Percentiles rank a stretch among this genome's conserved stretches.
Conservation (phyloP, 2,329 filamentous ascomycete species). For the Coleophoma crateriformis region DNA sequence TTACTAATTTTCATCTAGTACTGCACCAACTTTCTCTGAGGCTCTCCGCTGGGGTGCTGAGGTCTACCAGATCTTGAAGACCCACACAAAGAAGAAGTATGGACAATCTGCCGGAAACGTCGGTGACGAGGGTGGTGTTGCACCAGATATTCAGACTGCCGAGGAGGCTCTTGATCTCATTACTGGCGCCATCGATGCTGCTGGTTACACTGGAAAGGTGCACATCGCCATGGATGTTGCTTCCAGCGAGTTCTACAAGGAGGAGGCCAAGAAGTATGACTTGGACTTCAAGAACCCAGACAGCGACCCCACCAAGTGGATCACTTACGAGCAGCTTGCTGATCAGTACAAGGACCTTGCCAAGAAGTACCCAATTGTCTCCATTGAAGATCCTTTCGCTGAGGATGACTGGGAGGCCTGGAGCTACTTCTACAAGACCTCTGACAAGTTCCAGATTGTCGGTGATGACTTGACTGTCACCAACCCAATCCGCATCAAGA, state of each 20-base stretch:
- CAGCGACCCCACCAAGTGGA: constrained; percentile 92
- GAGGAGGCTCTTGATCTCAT: constrained; percentile 97
- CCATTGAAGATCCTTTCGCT: constrained; percentile 97
- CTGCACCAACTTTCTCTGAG: constrained; percentile 88
- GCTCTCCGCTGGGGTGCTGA: constrained; percentile 94
- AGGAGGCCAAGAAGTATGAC: constrained; percentile 97
- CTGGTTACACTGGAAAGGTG: constrained; percentile 92
- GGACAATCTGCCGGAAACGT: constrained; percentile 98
- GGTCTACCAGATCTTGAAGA: constrained; percentile 97
- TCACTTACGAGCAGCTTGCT: constrained; percentile 97
- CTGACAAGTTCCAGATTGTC: constrained; percentile 97
- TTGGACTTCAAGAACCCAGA: constrained; percentile 99
- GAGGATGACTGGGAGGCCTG: constrained; percentile 99
- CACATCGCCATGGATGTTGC: constrained; percentile 99
- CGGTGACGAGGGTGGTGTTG: constrained; percentile 98
- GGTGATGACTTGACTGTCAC: constrained; percentile 98
- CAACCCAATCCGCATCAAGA: constrained; percentile 99
- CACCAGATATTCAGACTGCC: constrained; percentile 94
- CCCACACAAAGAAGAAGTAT: constrained; percentile 98
- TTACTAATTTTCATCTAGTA: constrained; percentile 36
- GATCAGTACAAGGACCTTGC: constrained; percentile 81
- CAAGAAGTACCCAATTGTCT: constrained; percentile 97
- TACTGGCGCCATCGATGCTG: constrained; percentile 86
- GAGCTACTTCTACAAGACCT: constrained; percentile 99
- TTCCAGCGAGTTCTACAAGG: constrained; percentile 99